Evolutionary conservation across 2,329 filamentous ascomycete species (phyloP).

Genomic region (Phialemoniopsis sp.): DNA sequence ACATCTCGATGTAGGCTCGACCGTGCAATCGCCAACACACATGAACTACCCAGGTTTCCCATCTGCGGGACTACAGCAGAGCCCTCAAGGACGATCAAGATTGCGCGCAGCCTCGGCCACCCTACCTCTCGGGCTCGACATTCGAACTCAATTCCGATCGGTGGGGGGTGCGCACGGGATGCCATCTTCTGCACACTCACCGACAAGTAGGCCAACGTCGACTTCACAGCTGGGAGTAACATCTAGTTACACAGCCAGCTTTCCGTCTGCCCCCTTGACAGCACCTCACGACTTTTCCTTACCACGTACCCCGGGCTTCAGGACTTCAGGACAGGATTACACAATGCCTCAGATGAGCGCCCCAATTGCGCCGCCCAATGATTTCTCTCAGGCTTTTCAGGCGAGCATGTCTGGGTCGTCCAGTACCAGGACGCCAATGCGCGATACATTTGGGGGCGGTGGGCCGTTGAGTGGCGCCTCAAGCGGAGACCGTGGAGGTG

Average conservation of each 20-base stretch:
- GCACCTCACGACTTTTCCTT: conserved; percentile 49
- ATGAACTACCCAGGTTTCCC: conserved; percentile 44
- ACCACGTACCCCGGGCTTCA: conserved; percentile 33
- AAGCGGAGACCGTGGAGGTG: conserved; percentile 6
- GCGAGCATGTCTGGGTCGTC: conserved; percentile 30
- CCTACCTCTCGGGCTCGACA: conserved; percentile 35
- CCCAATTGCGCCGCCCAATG: conserved; percentile 46
- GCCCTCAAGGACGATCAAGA: conserved; percentile 39
- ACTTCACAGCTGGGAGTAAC: conserved; percentile 33
- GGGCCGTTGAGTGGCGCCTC: conserved; percentile 2
- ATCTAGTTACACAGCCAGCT: conserved; percentile 43
- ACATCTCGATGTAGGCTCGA: conserved; percentile 29
- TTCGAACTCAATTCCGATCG: conserved; percentile 34
- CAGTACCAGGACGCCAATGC: conserved; percentile 34
- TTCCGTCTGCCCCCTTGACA: conserved; percentile 48
- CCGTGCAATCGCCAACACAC: conserved; percentile 43
- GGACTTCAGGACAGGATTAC: conserved; percentile 36
- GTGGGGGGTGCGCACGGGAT: conserved; percentile 15
- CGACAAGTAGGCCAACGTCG: conserved; percentile 28
- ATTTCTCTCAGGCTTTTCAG: conserved; percentile 46
- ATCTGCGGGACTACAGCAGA: conserved; percentile 33
- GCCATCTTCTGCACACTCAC: conserved; percentile 20
- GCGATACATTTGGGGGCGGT: conserved; percentile 36
- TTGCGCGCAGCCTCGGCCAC: conserved; percentile 43
- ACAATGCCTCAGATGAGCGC: conserved; percentile 51